A percentile compares a stretch with the other conserved stretches of the same genome.
These are phyloP conservation scores for Paramecium biaurelia DNA, from an alignment of 73 alveolate species.

Conservation along the genomic window DNA sequence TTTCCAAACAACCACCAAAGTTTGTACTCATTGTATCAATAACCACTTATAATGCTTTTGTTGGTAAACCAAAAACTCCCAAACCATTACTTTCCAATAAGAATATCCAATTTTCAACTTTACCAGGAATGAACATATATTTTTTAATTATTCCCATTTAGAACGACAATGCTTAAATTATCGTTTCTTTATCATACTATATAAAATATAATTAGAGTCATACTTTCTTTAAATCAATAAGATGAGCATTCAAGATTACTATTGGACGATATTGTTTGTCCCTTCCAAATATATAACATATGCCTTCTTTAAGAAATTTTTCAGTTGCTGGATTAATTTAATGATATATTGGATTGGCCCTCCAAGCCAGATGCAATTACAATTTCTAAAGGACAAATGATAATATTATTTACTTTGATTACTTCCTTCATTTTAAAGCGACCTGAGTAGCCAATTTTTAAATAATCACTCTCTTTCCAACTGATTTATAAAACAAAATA, in stretches of 20 bases:
- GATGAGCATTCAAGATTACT: conserved; percentile 39
- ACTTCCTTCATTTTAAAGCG: conserved; percentile 58
- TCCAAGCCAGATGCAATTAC: conserved; percentile 37
- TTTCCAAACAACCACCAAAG: conserved; percentile 50
- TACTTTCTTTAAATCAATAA: conserved; percentile 50
- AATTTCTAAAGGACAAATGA: neutral
- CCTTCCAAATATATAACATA: conserved; percentile 51
- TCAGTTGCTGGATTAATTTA: neutral
- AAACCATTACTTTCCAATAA: conserved; percentile 54
- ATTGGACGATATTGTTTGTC: conserved; percentile 61
- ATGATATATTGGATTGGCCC: conserved; percentile 50
- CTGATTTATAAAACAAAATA: neutral
- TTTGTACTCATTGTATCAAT: conserved; percentile 50
- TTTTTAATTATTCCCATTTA: conserved; percentile 53
- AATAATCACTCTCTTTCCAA: conserved; percentile 60
- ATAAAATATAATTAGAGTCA: neutral
- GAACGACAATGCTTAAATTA: conserved; percentile 47
- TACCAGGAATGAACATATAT: conserved; percentile 56
- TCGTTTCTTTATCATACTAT: conserved; percentile 53
- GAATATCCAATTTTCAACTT: conserved; percentile 65
- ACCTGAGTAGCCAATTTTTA: conserved; percentile 57
- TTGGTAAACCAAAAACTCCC: conserved; percentile 55
- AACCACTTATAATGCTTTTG: conserved; percentile 54
- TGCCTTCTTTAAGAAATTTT: conserved; percentile 47
- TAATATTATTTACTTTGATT: neutral